Evolutionary conservation across 2,329 filamentous ascomycete species (phyloP), one percentile per base, ranked within the genome.

Genomic region (Trichophyton simii): DNA sequence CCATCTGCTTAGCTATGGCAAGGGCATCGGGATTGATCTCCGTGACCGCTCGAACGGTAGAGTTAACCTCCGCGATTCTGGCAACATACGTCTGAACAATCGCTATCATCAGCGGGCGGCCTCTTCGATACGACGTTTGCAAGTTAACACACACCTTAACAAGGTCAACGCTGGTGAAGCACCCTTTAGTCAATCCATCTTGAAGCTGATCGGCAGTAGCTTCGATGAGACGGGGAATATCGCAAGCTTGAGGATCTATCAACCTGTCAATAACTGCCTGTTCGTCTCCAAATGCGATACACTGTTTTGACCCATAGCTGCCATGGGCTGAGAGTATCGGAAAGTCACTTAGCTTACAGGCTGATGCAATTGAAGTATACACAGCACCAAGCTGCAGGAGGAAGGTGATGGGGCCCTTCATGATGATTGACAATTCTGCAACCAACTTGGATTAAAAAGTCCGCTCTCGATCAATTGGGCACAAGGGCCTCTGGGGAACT

Each of bases 21-120:
- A 86, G 71, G 4, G 77, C 77, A 66, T 88, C 85, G 0, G 85
- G 85, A 68, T 88, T 88, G 31, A 83, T 65, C 66, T 88, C 79
- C 0, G 77, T 78, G 15, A 83, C 80, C 63, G 75, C 75, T 64
- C 79, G 78, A 13, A 83, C 68, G 0, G 76, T 79, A 18, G 69
- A 68, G 67, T 84, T 83, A 66, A 83, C 78, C 66, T 83, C 76
- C 4, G 72, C 63, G 57, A 82, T 82, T 18, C 80, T 76, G 34
- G 71, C 72, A 13, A 76, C 72, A 66, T 84, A 84, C 3, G 80
- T 78, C 73, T 80, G 41, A 9, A 22, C 22, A 22, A 9, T 13
- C n/a, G 7, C 44, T 8, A 28, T 34, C 54, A 8, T 41, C 25
- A 41, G 18, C 41, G 7, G 15, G 8, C 7, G 15, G 22, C 1